Evolutionary conservation across 2,329 filamentous ascomycete species (phyloP).

Genomic region (Ophiosphaerella herpotricha): DNA sequence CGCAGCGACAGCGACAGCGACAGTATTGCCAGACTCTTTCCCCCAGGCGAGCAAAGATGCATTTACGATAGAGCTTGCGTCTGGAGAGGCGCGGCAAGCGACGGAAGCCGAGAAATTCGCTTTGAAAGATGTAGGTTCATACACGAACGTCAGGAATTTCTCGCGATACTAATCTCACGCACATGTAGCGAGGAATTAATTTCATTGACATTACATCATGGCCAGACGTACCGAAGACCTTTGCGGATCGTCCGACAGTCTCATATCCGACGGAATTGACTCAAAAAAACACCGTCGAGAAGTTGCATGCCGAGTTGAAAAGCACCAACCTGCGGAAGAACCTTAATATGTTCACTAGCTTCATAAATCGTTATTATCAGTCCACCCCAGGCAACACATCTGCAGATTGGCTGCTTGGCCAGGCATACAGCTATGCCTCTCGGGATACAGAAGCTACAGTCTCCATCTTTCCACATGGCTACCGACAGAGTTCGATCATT

Average conservation of each 20-base stretch:
- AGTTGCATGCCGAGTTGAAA: constrained; percentile 68
- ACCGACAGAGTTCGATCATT: constrained; percentile 88
- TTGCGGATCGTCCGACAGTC: not conserved
- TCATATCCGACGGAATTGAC: constrained; percentile 68
- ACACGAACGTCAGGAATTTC: too few relatives aligned
- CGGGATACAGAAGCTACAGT: constrained; percentile 71
- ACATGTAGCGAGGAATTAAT: constrained; percentile 55
- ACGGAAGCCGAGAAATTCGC: constrained; percentile 6
- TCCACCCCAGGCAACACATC: constrained; percentile 78
- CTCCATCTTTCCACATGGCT: constrained; percentile 75
- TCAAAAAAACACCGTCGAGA: constrained; percentile 67
- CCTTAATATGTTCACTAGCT: constrained; percentile 74
- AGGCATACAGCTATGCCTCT: constrained; percentile 71
- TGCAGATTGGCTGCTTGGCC: constrained; percentile 80
- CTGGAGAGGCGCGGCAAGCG: constrained; percentile 2
- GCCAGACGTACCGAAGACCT: constrained; percentile 53
- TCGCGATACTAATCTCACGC: not conserved
- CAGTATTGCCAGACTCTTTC: not conserved
- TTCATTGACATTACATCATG: constrained; percentile 93
- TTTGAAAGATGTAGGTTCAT: constrained; percentile 1
- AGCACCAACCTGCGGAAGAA: constrained; percentile 76
- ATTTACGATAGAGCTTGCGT: constrained; percentile 6
- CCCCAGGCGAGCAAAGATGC: not conserved
- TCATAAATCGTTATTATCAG: constrained; percentile 81
- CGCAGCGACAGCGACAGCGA: not conserved